Evolutionary conservation across 2,329 filamentous ascomycete species (phyloP), one percentile per base, ranked within the genome.

Genomic region (Trichoderma harzianum): DNA sequence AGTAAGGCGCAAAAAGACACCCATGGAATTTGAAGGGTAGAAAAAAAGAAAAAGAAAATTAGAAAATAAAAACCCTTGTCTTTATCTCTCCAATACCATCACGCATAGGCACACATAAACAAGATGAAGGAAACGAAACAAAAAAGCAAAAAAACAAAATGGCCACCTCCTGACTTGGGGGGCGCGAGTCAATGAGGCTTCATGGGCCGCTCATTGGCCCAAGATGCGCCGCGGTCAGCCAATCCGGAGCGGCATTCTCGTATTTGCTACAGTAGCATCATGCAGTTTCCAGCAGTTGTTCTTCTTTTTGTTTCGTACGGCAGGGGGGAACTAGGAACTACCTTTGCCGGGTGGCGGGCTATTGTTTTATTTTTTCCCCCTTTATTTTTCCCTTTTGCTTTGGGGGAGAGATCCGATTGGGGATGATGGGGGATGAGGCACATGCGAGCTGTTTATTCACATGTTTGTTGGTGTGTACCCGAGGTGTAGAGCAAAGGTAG

Each of bases 341-440:
- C 47, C 6, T 53, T 32, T n/a, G 39, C 12, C 11, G 39, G n/a
- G 26, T 47, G 61, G 61, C 24, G n/a, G 11, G 26, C 55, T 60
- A 36, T 55, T 21, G 58, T 60, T 67, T 30, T 28, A n/a, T 30
- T 24, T 57, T 32, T 16, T 3, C 12, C 18, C 6, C 21, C 24
- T 26, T n/a, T 34, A 58, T 26, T 26, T 34, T 21, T 51, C 21
- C n/a, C 11, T n/a, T 36, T 66, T 14, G 28, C n/a, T 34, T 66
- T 8, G 36, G 67, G 67, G 43, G 43, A 36, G 67, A 28, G 39
- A 62, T 69, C 67, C 67, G 67, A 62, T 62, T 69, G 67, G 67
- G 57, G 55, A 39, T 7, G n/a, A 47, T 28, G 66, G 66, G 26
- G 28, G 28, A 60, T 10, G 65, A 68, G 34, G 65, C 47, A 53